Evolutionary conservation across 2,329 filamentous ascomycete genomes (phyloP).

Genomic region (Exophiala dermatitidis): DNA sequence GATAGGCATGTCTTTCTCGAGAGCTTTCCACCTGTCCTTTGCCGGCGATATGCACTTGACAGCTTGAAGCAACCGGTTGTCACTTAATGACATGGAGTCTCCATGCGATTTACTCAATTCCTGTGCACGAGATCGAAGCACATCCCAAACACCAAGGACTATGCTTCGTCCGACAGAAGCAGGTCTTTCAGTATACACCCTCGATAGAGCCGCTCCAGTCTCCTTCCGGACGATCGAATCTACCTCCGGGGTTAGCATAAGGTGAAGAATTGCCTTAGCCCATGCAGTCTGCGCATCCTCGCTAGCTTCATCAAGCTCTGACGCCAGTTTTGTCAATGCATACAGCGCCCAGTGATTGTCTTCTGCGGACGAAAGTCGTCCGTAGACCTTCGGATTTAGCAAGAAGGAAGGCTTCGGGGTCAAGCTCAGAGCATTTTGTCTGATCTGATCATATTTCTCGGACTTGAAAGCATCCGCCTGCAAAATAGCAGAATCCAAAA

Average conservation of each 20-base stretch:
- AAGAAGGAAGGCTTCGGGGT: conserved; percentile 81
- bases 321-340: conserved; percentile 58
- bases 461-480: conserved; percentile 34
- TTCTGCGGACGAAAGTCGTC: conserved; percentile 65
- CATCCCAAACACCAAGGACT: conserved; percentile 69
- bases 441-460: conserved; percentile 10
- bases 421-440: conserved; percentile 46
- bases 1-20: conserved; percentile 37
- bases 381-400: conserved; percentile 75
- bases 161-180: conserved; percentile 55
- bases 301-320: conserved; percentile 46
- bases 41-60: conserved; percentile 41
- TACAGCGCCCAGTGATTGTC: conserved; percentile 72
- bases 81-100: conserved; percentile 51
- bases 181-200: conserved; percentile 55
- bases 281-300: conserved; percentile 59
- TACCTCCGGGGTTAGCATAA: conserved; percentile 58
- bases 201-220: conserved; percentile 55
- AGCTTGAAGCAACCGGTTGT: conserved; percentile 56
- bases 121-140: conserved; percentile 50
- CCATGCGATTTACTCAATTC: conserved; percentile 3
- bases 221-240: conserved; percentile 58
- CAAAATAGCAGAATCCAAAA: conserved; percentile 30
- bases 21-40: conserved; percentile 26
- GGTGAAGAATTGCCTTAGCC: conserved; percentile 78